phyloP scores from a whole-genome alignment of 2,329 filamentous ascomycete genomes.

The Nigrograna mackinnonii region DNA sequence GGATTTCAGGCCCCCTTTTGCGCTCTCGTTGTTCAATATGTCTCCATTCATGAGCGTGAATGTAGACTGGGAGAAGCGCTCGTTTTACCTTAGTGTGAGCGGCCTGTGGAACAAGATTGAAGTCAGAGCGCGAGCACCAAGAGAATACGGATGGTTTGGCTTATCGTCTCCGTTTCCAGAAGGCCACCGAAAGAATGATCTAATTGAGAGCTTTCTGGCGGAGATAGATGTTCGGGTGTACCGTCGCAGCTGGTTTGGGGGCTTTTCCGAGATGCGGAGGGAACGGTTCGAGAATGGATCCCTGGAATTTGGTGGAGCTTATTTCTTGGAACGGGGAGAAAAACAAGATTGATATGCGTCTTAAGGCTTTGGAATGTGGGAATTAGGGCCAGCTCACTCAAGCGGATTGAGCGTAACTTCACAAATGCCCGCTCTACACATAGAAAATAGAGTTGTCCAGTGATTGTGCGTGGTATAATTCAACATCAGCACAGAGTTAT shows the following conservation, averaged over 20 bases:
- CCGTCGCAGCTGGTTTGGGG: conserved; percentile 36
- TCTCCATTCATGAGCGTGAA: conserved; percentile 48
- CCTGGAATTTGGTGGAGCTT: conserved; percentile 54
- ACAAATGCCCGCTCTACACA: too few species aligned
- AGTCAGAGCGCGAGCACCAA: conserved; percentile 44
- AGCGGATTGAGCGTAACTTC: too few species aligned
- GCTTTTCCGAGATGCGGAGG: conserved; percentile 44
- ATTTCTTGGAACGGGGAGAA: conserved; percentile 48
- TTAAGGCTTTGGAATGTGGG: too few species aligned
- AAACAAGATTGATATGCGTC: conserved; percentile 42
- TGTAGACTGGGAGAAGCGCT: conserved; percentile 44
- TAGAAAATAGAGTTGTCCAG: too few species aligned
- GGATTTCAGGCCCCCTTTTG: conserved; percentile 51
- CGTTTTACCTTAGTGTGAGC: conserved; percentile 41
- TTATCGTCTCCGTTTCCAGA: conserved; percentile 51
- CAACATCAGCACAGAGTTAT: too few species aligned
- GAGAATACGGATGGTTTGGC: conserved; percentile 48
- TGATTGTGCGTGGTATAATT: too few species aligned
- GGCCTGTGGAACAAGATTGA: conserved; percentile 46
- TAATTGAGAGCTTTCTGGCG: conserved; percentile 53
- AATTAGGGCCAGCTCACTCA: too few species aligned
- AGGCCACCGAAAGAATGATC: conserved; percentile 49
- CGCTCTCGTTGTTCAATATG: conserved; percentile 37
- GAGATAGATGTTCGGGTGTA: conserved; percentile 47
- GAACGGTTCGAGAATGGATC: conserved; percentile 48